Conservation (phyloP, 208 protist species). For the Eutreptiella sp. region DNA sequence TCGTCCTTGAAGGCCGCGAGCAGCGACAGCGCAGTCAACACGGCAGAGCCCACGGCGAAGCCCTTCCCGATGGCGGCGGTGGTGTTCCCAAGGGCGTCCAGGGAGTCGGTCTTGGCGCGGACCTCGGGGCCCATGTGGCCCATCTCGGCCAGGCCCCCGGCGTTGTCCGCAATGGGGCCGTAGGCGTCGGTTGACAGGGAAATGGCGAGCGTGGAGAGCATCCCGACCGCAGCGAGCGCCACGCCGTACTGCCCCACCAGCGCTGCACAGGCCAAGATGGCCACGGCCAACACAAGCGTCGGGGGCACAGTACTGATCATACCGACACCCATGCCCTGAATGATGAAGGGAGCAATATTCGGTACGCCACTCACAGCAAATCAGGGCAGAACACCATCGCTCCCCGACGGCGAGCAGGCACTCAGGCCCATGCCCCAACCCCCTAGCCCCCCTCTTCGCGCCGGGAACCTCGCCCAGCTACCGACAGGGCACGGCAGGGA, state of each 20-base stretch:
- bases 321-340: constrained; percentile 45
- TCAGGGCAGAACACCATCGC: too few species aligned
- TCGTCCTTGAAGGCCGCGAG: constrained; percentile 46
- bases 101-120: constrained; percentile 50
- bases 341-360: too few species aligned
- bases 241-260: constrained; percentile 46
- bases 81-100: constrained; percentile 68
- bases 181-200: constrained; percentile 57
- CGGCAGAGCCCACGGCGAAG: constrained; percentile 62
- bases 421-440: too few species aligned
- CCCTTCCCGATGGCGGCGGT: constrained; percentile 65
- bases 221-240: constrained; percentile 62
- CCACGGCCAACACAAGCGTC: too few species aligned
- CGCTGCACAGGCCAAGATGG: constrained; percentile 41
- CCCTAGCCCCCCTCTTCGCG: too few species aligned
- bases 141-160: constrained; percentile 59
- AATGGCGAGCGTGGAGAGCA: constrained; percentile 46
- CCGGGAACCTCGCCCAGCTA: too few species aligned
- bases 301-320: constrained; percentile 54
- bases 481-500: too few species aligned
- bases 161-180: constrained; percentile 63
- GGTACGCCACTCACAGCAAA: too few species aligned
- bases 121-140: constrained; percentile 26
- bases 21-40: constrained; percentile 46
- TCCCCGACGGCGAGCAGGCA: too few species aligned